Evolutionary conservation across 495 filamentous ascomycete genomes (phyloP).

Genomic region (Aspergillus carlsbadensis): DNA sequence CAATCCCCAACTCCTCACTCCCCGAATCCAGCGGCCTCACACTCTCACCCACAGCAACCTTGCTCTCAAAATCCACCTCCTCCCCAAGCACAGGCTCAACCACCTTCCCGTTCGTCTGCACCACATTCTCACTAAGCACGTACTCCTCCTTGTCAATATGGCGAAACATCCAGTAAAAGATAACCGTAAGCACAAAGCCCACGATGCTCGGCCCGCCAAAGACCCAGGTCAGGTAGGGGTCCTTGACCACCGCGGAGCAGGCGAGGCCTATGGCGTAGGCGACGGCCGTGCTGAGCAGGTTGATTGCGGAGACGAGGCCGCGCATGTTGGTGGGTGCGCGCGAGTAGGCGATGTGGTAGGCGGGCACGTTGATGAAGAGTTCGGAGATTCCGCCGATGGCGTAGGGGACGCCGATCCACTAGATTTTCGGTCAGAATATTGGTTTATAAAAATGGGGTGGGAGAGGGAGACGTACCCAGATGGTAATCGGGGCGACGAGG

Average conservation of each 20-base stretch:
- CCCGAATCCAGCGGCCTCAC: not conserved
- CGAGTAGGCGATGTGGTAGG: slow-evolving; percentile 11
- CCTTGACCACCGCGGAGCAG: slow-evolving; percentile 1
- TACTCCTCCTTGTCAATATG: slow-evolving; percentile 10
- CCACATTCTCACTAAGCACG: not conserved
- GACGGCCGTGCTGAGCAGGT: slow-evolving; percentile 3
- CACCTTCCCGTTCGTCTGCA: not conserved
- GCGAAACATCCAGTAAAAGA: slow-evolving; percentile 3
- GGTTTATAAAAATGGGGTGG: not conserved
- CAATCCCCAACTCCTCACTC: too few relatives aligned
- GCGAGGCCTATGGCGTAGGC: slow-evolving; percentile 1
- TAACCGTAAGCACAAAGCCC: not conserved
- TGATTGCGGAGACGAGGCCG: slow-evolving; percentile 3
- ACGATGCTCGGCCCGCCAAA: not conserved
- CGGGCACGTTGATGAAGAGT: slow-evolving; percentile 13
- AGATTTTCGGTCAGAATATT: not conserved
- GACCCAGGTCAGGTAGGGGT: slow-evolving; percentile 4
- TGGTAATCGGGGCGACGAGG: not conserved
- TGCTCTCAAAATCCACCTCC: not conserved
- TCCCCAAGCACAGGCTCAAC: too few relatives aligned
- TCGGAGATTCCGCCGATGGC: slow-evolving; percentile 12
- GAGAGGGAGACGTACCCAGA: not conserved
- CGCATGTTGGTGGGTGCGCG: slow-evolving; percentile 3
- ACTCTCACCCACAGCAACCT: not conserved
- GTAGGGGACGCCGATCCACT: slow-evolving; percentile 11